Percentiles rank a stretch among this genome's conserved stretches.
Conservation (phyloP, 2,329 filamentous ascomycete species). For the Cadophora gregata region DNA sequence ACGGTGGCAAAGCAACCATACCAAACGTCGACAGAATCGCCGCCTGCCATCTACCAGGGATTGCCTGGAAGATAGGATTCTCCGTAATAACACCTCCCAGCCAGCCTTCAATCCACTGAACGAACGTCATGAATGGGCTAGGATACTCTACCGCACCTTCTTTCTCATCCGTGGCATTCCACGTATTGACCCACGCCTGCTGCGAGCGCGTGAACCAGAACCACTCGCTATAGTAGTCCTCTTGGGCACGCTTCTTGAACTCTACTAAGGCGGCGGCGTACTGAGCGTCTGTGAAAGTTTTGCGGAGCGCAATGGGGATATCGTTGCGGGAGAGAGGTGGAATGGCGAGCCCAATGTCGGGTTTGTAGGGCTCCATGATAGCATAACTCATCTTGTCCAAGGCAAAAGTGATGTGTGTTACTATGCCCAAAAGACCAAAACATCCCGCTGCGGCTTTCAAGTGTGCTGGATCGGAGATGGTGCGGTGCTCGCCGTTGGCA, state of each 20-base stretch:
- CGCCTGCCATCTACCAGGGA: slow-evolving; percentile 47
- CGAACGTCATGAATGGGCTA: slow-evolving; percentile 31
- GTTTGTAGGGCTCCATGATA: slow-evolving; percentile 51
- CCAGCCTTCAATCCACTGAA: slow-evolving; percentile 48
- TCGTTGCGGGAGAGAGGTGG: slow-evolving; percentile 49
- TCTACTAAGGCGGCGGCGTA: slow-evolving; percentile 45
- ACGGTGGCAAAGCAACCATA: slow-evolving; percentile 43
- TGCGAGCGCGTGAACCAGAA: slow-evolving; percentile 57
- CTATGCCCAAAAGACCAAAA: slow-evolving; percentile 55
- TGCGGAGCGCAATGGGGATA: slow-evolving; percentile 48
- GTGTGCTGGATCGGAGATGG: slow-evolving; percentile 47
- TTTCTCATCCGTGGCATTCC: slow-evolving; percentile 48
- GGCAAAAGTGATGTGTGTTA: slow-evolving; percentile 56
- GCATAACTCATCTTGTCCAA: slow-evolving; percentile 55
- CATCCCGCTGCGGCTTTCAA: slow-evolving; percentile 52
- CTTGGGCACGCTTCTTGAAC: slow-evolving; percentile 48
- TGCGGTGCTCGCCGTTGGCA: slow-evolving; percentile 50
- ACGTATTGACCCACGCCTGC: slow-evolving; percentile 54
- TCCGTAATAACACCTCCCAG: slow-evolving; percentile 46
- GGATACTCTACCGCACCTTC: slow-evolving; percentile 48
- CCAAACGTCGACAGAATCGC: slow-evolving; percentile 46
- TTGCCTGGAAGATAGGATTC: slow-evolving; percentile 44
- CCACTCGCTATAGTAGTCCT: slow-evolving; percentile 55
- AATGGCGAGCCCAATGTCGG: slow-evolving; percentile 50
- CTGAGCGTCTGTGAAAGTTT: slow-evolving; percentile 43